Base-by-base conservation (phyloP, 441 rosid genomes). In the Corymbia citriodora region DNA sequence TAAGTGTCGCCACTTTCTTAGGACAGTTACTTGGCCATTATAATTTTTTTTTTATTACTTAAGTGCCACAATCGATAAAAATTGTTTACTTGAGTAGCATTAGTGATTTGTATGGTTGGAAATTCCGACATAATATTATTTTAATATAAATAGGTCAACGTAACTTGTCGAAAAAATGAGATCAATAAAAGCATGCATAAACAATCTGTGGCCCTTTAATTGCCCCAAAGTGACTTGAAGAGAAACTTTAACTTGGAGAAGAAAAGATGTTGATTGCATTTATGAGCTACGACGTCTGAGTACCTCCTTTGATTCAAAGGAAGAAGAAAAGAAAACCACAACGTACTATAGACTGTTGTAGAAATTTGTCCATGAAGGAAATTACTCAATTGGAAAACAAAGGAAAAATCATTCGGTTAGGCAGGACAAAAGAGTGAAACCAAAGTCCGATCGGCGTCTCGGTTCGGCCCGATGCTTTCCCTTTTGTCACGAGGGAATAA, bases 1-100 rank as follows among this genome's bases (percentile, higher is more conserved):
- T 33, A 72, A 72, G 8, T 72, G 1, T 9, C 49, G 2, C 7
- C 1, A 72, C 5, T 33, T 72, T 3, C 15, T 7, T 31, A 68
- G 7, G 6, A 0, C 5, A 0, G 14, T 68, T 3, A 31, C 3
- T 68, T 68, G 7, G 33, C 12, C 4, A 1, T 17, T 1, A 16
- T 68, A 16, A 17, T 0, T 27, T 1, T 63, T 21, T 74, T 21
- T 36, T 23, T 1, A 74, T 23, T 23, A 74, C 1, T 5, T 11
- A 40, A 74, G 6, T 1, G 3, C 13, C 29, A 11, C 9, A 21
- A 40, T 74, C 1, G 1, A 40, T 40, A 72, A 18, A 33, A 70
- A 10, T 68, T 10, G 8, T 33, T 11, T 5, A 12, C 2, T 21
- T 74, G 1, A 21, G 13, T 74, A 16, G 9, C 0, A 18, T 36